Conservation (phyloP, 352 stramenopile species). For the Pythium utonaiense region DNA sequence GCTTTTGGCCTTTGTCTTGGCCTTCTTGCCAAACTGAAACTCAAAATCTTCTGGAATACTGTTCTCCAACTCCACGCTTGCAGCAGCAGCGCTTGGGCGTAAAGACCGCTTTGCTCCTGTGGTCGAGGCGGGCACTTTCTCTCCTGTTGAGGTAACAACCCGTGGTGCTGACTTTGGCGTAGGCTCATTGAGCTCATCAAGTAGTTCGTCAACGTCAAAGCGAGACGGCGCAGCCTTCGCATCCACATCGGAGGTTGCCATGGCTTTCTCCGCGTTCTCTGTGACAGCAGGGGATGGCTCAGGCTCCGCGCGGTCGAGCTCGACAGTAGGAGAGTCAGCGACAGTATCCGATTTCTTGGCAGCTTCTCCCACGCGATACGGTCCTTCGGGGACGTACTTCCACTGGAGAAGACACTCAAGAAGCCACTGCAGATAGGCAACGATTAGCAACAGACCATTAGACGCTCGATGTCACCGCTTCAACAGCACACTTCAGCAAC, state of each 20-base stretch:
- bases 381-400: constrained; percentile 54
- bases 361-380: constrained; percentile 27
- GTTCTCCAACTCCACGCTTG: neutral
- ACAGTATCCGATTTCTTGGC: neutral
- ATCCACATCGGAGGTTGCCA: neutral
- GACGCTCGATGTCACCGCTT: no score
- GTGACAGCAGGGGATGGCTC: neutral
- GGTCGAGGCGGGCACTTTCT: constrained; percentile 52
- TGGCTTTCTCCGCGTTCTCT: neutral
- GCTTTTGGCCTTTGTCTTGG: constrained; percentile 7
- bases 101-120: constrained; percentile 2
- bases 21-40: constrained; percentile 33
- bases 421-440: constrained; percentile 50
- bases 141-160: constrained; percentile 24
- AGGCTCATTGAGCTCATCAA: constrained; percentile 26
- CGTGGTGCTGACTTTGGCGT: constrained; percentile 15
- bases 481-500: neutral
- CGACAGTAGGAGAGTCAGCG: neutral
- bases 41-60: constrained; percentile 31
- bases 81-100: neutral
- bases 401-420: constrained; percentile 66
- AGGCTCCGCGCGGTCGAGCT: neutral
- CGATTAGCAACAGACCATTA: neutral
- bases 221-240: constrained; percentile 6
- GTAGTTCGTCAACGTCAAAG: constrained; percentile 32